Evolutionary conservation across 306 rosid species (phyloP).

Genomic region (Fragaria vesca): DNA sequence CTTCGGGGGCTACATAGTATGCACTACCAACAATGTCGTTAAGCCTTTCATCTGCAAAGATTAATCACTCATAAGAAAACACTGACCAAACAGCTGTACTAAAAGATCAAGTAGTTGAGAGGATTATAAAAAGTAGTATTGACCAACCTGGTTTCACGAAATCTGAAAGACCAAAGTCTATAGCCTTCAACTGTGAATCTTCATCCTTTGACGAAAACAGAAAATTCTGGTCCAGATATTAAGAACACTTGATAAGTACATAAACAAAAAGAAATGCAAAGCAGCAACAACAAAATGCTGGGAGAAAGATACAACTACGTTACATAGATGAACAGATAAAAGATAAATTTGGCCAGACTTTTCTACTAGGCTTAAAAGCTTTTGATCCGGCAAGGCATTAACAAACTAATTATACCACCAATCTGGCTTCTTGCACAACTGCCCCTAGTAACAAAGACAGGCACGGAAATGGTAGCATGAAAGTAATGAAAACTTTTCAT

Average conservation of each 20-base stretch:
- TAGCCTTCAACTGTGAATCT: slow-evolving; percentile 85
- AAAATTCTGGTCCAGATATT: slow-evolving; percentile 71
- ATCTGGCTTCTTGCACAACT: background rate
- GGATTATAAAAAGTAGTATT: background rate
- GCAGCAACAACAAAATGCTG: slow-evolving; percentile 11
- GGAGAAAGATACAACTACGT: slow-evolving; percentile 4
- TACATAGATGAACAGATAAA: background rate
- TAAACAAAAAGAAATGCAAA: slow-evolving; percentile 14
- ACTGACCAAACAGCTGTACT: slow-evolving; percentile 2
- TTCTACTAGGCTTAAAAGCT: background rate
- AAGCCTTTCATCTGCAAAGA: slow-evolving; percentile 81
- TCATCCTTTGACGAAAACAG: slow-evolving; percentile 75
- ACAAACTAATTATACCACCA: background rate
- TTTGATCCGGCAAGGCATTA: background rate
- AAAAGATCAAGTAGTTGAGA: slow-evolving; percentile 1
- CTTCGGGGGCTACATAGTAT: slow-evolving; percentile 98
- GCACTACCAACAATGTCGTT: slow-evolving; percentile 98
- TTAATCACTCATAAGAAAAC: slow-evolving; percentile 23
- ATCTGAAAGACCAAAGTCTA: slow-evolving; percentile 96
- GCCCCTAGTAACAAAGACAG: background rate
- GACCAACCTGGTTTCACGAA: slow-evolving; percentile 79
- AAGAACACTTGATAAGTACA: slow-evolving; percentile 29
- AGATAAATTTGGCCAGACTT: background rate
- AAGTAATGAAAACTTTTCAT: background rate
- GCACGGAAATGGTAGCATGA: background rate